A percentile compares a stretch with the other conserved stretches of the same genome.
Conservation (phyloP, 768 basidiomycete species). For the Trichaptum fuscoviolaceum region DNA sequence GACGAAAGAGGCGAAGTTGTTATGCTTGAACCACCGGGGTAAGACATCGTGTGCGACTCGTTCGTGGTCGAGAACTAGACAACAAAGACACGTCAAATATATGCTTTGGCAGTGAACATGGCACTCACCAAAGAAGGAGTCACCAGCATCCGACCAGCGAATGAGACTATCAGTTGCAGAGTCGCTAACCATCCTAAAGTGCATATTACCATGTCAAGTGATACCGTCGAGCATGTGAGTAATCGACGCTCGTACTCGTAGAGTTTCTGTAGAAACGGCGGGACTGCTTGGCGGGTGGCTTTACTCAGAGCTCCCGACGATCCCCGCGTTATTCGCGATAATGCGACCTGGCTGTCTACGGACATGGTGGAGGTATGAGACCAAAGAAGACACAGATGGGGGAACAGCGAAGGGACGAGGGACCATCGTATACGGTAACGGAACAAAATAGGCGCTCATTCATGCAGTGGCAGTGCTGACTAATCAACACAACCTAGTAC, state of each 20-base stretch:
- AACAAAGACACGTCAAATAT: slow-evolving; percentile 3
- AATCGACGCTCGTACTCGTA: slow-evolving; percentile 58
- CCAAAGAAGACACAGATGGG: background rate
- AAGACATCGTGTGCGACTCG: slow-evolving; percentile 86
- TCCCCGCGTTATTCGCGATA: slow-evolving; percentile 40
- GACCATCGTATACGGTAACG: background rate
- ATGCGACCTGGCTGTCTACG: slow-evolving; percentile 51
- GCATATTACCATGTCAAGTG: slow-evolving; percentile 8
- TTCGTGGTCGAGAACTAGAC: slow-evolving; percentile 83
- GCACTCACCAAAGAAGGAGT: slow-evolving; percentile 80
- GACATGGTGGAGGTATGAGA: slow-evolving; percentile 27
- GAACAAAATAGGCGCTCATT: background rate
- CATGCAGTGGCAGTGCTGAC: too few species aligned
- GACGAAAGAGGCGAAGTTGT: slow-evolving; percentile 90
- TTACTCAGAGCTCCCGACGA: slow-evolving; percentile 38
- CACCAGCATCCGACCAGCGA: slow-evolving; percentile 86
- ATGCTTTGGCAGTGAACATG: slow-evolving; percentile 7
- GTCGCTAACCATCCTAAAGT: slow-evolving; percentile 84
- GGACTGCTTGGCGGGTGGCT: slow-evolving; percentile 50
- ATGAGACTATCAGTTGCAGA: slow-evolving; percentile 77
- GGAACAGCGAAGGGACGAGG: background rate
- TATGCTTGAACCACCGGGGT: slow-evolving; percentile 95
- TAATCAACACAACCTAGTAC: background rate
- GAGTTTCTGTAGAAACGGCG: slow-evolving; percentile 89
- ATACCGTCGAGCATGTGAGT: slow-evolving; percentile 12